phyloP scores from a whole-genome alignment of 768 basidiomycete species.

The Gloeophyllum trabeum region DNA sequence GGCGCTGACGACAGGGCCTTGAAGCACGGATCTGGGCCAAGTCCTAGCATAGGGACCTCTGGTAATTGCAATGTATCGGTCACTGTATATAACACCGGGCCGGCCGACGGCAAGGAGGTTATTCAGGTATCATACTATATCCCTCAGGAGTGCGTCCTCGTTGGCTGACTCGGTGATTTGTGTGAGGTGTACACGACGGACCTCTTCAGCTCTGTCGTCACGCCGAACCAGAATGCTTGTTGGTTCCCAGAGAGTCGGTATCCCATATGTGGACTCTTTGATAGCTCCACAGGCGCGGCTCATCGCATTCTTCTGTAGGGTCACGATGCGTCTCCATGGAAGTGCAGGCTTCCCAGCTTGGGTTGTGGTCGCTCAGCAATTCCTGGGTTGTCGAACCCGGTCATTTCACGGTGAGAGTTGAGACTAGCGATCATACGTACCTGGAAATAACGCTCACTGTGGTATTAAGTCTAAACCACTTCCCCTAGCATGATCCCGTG shows the following conservation, averaged over 20 bases:
- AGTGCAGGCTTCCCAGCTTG: constrained; percentile 35
- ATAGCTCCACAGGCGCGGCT: constrained; percentile 54
- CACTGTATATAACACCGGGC: constrained; percentile 50
- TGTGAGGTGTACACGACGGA: constrained; percentile 52
- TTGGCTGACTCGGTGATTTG: constrained; percentile 7
- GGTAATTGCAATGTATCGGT: constrained; percentile 46
- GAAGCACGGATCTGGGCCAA: constrained; percentile 36
- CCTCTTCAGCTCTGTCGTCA: constrained; percentile 47
- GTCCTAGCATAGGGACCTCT: constrained; percentile 26
- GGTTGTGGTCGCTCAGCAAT: constrained; percentile 39
- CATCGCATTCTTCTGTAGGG: constrained; percentile 44
- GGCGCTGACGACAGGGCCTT: too few relatives aligned
- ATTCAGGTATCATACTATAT: constrained; percentile 35
- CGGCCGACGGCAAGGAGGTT: constrained; percentile 49
- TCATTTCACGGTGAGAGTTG: constrained; percentile 44
- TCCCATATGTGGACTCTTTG: constrained; percentile 50
- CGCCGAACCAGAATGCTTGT: constrained; percentile 50
- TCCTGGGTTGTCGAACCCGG: constrained; percentile 54
- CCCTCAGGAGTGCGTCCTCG: neutral
- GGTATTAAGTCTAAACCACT: too few relatives aligned
- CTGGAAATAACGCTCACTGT: constrained; percentile 39
- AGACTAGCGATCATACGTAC: constrained; percentile 48
- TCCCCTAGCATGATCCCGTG: too few relatives aligned
- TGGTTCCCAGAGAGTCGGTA: constrained; percentile 49
- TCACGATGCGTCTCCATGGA: constrained; percentile 36